Conservation (phyloP, 2,329 filamentous ascomycete species). For the Plectosphaerella sp. region DNA sequence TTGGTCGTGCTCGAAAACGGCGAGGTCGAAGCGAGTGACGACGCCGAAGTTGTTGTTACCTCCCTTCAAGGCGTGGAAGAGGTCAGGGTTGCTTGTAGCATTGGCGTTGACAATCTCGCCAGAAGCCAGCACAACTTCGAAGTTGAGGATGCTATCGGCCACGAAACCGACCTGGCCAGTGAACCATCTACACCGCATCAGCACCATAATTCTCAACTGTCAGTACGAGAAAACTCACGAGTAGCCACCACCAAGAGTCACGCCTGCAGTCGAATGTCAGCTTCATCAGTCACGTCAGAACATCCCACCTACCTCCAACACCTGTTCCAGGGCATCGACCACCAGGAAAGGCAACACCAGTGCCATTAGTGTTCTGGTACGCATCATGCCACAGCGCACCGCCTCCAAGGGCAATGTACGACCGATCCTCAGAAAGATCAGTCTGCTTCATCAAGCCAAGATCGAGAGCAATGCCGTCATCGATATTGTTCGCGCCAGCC, state of each 20-base stretch:
- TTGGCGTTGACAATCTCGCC: conserved; percentile 8
- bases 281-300: not conserved
- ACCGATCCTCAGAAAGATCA: conserved; percentile 10
- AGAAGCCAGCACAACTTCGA: conserved; percentile 8
- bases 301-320: conserved; percentile 11
- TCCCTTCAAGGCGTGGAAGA: conserved; percentile 10
- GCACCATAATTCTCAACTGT: not conserved
- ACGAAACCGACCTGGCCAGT: conserved; percentile 15
- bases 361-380: conserved; percentile 11
- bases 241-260: conserved; percentile 18
- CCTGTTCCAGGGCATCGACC: conserved; percentile 15
- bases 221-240: conserved; percentile 1
- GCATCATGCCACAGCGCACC: conserved; percentile 17
- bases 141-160: conserved; percentile 15
- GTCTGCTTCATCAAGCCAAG: not conserved
- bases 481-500: conserved; percentile 6
- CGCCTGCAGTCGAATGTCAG: not conserved
- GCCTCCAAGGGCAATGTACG: conserved; percentile 10
- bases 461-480: conserved; percentile 6
- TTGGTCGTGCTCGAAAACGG: not conserved
- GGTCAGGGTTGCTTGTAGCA: conserved; percentile 2
- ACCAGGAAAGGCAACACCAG: conserved; percentile 15
- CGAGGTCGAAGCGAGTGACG: conserved; percentile 7
- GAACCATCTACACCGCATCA: conserved; percentile 9
- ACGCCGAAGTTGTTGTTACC: conserved; percentile 12